Base-by-base conservation (phyloP, 208 protist genomes). In the Plasmodiophora brassicae region DNA sequence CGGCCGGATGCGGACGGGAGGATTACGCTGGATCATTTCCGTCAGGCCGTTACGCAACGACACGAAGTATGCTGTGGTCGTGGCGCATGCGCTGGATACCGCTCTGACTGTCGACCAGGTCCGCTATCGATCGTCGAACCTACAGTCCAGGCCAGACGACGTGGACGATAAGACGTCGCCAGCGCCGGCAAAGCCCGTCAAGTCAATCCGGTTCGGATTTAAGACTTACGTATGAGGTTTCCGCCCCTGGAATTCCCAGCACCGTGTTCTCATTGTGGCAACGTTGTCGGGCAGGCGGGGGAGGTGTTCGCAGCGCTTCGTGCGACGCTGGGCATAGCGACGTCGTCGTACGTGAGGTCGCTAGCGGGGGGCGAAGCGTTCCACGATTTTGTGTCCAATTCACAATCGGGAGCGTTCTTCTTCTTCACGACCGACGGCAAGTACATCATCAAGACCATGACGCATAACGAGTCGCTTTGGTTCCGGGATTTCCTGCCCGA, bases 401-500 rank as follows among this genome's bases (percentile, higher is more conserved):
- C 50, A 14, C 14, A 57, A 25, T 57, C 50, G 14, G 8, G 54
- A 0, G 86, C 86, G 1, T 46, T 88, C 38, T 88, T 88, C 84
- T 88, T 57, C 20, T 88, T 85, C 46, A 88, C 86, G 1, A 85
- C 39, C 36, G 86, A 88, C 44, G 53, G 50, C 1, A 5, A 54
- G 39, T 88, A 88, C 44, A 54, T 88, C n/a, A n/a, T 88, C 0
- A 88, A 88, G n/a, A 88, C 86, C 32, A 20, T 85, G 50, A 84
- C 86, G 0, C 72, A 88, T 85, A n/a, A 85, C 14, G 86, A 88
- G 44, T 38, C 57, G 20, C 0, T 25, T 0, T 32, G 46, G 50
- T 43, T 88, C n/a, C 54, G 22, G 0, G 45, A 85, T 43, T 71
- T 88, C 0, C 38, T 88, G 0, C 86, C 10, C 1, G 0, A 36